Percentiles rank a stretch among this genome's conserved stretches.
Evolutionary conservation across 192 early-diverging fungal genomes (phyloP).

Genomic region (Linnemannia hyalina): DNA sequence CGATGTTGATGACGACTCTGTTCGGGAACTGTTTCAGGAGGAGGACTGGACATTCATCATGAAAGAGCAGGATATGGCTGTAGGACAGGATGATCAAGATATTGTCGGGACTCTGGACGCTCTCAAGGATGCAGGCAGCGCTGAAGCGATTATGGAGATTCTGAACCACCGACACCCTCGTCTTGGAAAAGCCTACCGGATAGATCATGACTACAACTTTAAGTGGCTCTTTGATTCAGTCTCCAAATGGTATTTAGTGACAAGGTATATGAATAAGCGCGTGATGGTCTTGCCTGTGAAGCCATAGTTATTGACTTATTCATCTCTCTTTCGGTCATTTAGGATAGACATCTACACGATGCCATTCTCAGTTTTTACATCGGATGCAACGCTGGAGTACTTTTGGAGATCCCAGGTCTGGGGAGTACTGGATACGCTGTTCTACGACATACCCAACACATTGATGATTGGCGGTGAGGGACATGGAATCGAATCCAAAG

Average conservation of each 20-base stretch:
- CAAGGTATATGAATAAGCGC: neutral
- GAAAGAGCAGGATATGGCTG: neutral
- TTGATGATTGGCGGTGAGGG: slow-evolving; percentile 26
- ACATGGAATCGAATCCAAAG: slow-evolving; percentile 14
- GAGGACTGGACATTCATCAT: slow-evolving; percentile 12
- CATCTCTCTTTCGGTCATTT: neutral
- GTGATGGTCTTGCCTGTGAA: neutral
- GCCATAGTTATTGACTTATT: neutral
- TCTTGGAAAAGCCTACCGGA: slow-evolving; percentile 1
- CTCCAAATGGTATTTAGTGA: slow-evolving; percentile 17
- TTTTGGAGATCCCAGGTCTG: slow-evolving; percentile 23
- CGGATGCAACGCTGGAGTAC: slow-evolving; percentile 1
- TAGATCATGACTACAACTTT: slow-evolving; percentile 2
- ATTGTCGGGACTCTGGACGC: neutral
- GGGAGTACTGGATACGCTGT: slow-evolving; percentile 15
- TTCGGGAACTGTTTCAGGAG: neutral
- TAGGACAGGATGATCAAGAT: neutral
- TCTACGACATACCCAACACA: slow-evolving; percentile 26
- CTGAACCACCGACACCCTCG: neutral
- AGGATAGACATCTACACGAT: slow-evolving; percentile 22
- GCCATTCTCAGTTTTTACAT: slow-evolving; percentile 4
- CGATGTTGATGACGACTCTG: slow-evolving; percentile 1
- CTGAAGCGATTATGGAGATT: slow-evolving; percentile 1
- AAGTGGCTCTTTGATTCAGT: slow-evolving; percentile 20
- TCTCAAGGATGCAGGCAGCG: neutral